These are phyloP conservation scores for Phlebiopsis flavidoalba DNA, from an alignment of 768 basidiomycete species.

Conservation along the genomic window DNA sequence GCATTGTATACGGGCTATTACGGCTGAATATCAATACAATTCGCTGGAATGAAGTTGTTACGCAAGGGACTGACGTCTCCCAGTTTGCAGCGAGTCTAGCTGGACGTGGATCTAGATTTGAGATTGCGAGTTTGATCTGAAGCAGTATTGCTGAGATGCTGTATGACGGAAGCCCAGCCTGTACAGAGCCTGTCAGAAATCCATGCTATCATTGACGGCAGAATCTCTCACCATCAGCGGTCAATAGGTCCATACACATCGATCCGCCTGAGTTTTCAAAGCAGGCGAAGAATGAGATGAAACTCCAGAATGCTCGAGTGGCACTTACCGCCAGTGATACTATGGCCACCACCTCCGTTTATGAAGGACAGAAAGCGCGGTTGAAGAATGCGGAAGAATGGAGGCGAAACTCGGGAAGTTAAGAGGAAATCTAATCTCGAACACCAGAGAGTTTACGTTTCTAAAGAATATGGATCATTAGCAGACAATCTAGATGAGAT, in stretches of 20 bases:
- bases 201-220: not conserved
- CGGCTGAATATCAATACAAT: not conserved
- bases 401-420: constrained; percentile 64
- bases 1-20: constrained; percentile 37
- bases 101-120: constrained; percentile 58
- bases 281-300: constrained; percentile 3
- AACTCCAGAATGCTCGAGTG: constrained; percentile 8
- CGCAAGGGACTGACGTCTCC: constrained; percentile 31
- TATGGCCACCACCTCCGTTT: constrained; percentile 66
- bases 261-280: constrained; percentile 44
- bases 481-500: not conserved
- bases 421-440: constrained; percentile 68
- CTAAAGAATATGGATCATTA: constrained; percentile 24
- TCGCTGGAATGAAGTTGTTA: not conserved
- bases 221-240: constrained; percentile 45
- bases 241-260: constrained; percentile 72
- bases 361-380: constrained; percentile 70
- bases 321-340: constrained; percentile 50
- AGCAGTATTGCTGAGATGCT: constrained; percentile 43
- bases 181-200: not conserved
- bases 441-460: constrained; percentile 58
- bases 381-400: constrained; percentile 72
- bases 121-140: constrained; percentile 67
- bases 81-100: constrained; percentile 52
- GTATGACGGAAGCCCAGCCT: not conserved